Conservation (phyloP, 495 filamentous ascomycete genomes). For the Choiromyces venosus region DNA sequence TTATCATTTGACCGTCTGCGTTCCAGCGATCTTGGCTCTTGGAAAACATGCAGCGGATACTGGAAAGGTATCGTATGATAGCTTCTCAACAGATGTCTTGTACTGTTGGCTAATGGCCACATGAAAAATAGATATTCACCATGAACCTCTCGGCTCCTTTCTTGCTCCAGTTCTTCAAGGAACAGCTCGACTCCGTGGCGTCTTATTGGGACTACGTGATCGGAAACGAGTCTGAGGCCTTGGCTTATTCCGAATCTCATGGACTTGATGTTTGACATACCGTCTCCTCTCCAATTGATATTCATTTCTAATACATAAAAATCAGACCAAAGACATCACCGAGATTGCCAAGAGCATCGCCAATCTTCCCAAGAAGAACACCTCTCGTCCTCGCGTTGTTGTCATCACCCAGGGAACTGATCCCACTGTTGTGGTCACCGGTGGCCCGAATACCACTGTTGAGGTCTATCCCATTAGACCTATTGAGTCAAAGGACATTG, state of each 20-base stretch:
- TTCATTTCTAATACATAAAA: slow-evolving; percentile 25
- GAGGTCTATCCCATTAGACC: slow-evolving; percentile 73
- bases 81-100: background rate
- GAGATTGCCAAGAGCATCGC: slow-evolving; percentile 84
- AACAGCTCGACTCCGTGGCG: slow-evolving; percentile 73
- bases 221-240: slow-evolving; percentile 93
- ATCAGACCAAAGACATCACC: slow-evolving; percentile 65
- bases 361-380: slow-evolving; percentile 84
- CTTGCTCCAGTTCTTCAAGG: slow-evolving; percentile 96
- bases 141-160: slow-evolving; percentile 90
- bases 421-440: slow-evolving; percentile 72
- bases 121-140: slow-evolving; percentile 58
- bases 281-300: slow-evolving; percentile 13
- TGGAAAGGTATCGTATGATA: slow-evolving; percentile 61
- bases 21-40: slow-evolving; percentile 79
- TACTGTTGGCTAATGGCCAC: background rate
- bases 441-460: slow-evolving; percentile 59
- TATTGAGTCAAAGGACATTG: slow-evolving; percentile 68
- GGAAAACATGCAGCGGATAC: slow-evolving; percentile 79
- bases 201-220: slow-evolving; percentile 95
- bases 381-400: slow-evolving; percentile 66
- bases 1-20: slow-evolving; percentile 83
- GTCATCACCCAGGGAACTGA: slow-evolving; percentile 92
- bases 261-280: slow-evolving; percentile 46
- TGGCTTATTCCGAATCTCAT: slow-evolving; percentile 76